A percentile compares a stretch with the other conserved stretches of the same genome.
Conservation (phyloP, 768 basidiomycete species). For the Thelephora ganbajun region DNA sequence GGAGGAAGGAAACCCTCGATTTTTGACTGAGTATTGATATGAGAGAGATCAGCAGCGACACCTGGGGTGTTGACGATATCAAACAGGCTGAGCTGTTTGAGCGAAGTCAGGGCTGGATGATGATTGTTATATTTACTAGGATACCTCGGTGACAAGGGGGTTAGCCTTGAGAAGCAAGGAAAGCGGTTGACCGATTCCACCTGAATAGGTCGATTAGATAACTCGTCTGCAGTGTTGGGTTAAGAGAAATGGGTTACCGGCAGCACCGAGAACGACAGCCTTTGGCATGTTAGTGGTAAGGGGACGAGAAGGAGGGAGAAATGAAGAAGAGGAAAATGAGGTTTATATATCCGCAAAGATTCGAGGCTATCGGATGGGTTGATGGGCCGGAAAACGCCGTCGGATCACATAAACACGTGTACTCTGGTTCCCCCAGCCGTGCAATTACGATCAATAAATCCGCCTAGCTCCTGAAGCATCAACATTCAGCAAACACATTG, state of each 20-base stretch:
- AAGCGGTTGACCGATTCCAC: constrained; percentile 95
- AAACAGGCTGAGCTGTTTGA: constrained; percentile 60
- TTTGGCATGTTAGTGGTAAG: constrained; percentile 36
- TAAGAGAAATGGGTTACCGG: constrained; percentile 34
- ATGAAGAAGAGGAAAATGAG: background rate
- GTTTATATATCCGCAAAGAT: background rate
- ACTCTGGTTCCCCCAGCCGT: too few relatives aligned
- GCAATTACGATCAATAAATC: too few relatives aligned
- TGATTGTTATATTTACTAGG: background rate
- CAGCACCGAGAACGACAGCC: constrained; percentile 93
- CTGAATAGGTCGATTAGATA: constrained; percentile 23
- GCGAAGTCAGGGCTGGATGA: background rate
- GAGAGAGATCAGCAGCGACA: constrained; percentile 88
- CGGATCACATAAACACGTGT: too few relatives aligned
- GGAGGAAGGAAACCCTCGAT: constrained; percentile 70
- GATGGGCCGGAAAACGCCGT: too few relatives aligned
- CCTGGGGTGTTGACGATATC: constrained; percentile 99
- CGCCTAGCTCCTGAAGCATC: too few relatives aligned
- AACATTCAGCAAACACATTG: too few relatives aligned
- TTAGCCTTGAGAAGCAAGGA: constrained; percentile 84
- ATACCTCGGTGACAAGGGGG: constrained; percentile 65
- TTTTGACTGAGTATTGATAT: constrained; percentile 82
- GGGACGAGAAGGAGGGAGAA: constrained; percentile 1
- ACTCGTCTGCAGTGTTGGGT: background rate
- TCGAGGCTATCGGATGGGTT: too few relatives aligned